Conservation (phyloP, 225 moss, liverwort and hornwort species). For the Thuidium tamariscinum region DNA sequence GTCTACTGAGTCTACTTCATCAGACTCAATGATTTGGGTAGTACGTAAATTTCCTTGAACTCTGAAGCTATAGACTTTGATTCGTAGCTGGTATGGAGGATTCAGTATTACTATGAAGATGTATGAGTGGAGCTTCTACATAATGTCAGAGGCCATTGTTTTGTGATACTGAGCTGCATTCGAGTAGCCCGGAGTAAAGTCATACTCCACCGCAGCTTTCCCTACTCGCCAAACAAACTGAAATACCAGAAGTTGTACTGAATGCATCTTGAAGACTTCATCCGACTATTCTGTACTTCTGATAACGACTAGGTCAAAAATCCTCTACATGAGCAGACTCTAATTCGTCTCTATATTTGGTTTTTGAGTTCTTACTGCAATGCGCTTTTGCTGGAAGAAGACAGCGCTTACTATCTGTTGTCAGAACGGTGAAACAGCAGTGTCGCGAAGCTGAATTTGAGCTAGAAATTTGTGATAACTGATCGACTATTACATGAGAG, state of each 20-base stretch:
- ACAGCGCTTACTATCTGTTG: neutral
- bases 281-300: no score
- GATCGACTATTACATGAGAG: neutral
- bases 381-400: neutral
- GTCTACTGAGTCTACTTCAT: no score
- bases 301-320: no score
- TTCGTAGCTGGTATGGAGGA: no score
- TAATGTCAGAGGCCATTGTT: neutral
- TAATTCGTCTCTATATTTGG: no score
- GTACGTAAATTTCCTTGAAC: no score
- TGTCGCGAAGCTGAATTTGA: neutral
- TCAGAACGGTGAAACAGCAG: neutral
- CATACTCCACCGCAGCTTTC: neutral
- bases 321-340: no score
- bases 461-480: neutral
- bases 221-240: neutral
- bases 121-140: neutral
- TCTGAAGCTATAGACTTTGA: neutral
- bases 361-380: neutral
- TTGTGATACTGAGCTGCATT: neutral
- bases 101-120: no score
- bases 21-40: neutral
- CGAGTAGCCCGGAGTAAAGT: neutral
- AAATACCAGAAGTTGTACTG: neutral
- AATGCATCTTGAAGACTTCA: no score